Conservation (phyloP, 768 basidiomycete species). For the Myochromella boudieri region DNA sequence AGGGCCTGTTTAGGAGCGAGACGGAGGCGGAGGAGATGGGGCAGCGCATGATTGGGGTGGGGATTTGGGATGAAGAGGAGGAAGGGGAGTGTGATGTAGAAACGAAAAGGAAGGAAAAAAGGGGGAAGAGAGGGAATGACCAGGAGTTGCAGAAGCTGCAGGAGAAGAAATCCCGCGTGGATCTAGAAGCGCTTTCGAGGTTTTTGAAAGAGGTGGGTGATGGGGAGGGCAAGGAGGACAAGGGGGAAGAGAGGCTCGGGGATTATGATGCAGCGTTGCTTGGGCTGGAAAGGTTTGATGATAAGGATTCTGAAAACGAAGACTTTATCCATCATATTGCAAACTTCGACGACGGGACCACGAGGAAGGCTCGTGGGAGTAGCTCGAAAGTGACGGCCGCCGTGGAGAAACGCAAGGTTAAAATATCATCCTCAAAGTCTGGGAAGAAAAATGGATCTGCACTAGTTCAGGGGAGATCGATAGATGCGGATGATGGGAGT, state of each 20-base stretch:
- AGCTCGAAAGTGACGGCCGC: neutral
- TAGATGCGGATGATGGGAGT: conserved; percentile 3
- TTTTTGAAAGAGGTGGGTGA: conserved; percentile 42
- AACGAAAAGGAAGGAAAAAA: conserved; percentile 12
- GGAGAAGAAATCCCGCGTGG: conserved; percentile 38
- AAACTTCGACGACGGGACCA: conserved; percentile 18
- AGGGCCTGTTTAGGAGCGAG: conserved; percentile 52
- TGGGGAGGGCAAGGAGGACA: conserved; percentile 15
- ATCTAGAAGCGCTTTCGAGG: conserved; percentile 56
- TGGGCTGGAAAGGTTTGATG: conserved; percentile 15
- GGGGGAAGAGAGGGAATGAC: conserved; percentile 4
- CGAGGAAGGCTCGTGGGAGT: conserved; percentile 6
- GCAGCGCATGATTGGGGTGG: conserved; percentile 32
- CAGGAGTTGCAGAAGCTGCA: conserved; percentile 17
- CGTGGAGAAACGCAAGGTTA: neutral
- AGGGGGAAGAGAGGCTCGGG: conserved; percentile 5
- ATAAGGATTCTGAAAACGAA: conserved; percentile 15
- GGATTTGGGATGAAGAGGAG: conserved; percentile 30
- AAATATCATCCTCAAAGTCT: conserved; percentile 4
- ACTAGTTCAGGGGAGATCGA: neutral
- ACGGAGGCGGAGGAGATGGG: conserved; percentile 49
- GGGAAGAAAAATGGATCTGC: neutral
- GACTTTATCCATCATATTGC: neutral
- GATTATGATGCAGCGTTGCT: conserved; percentile 10
- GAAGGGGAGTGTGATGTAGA: conserved; percentile 14